Evolutionary conservation across 108 stramenopile species (phyloP), one percentile per base, ranked within the genome.

Genomic region (Fragilaria radians): DNA sequence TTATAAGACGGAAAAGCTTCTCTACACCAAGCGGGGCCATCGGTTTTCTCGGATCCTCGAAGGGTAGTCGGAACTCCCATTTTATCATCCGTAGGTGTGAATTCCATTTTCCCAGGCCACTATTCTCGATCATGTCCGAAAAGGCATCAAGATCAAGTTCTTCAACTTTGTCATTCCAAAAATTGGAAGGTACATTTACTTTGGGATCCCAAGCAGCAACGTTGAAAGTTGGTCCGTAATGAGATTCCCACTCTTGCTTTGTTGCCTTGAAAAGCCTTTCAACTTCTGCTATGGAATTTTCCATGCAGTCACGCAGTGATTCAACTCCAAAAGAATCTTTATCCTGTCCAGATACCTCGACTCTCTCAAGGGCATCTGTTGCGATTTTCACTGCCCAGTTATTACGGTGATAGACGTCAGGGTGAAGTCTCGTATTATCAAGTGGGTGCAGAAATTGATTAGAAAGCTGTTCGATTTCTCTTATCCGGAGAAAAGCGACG

Each of bases 41-140:
- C n/a, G 93, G 88, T 47, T 72, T 78, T 50, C 93, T 70, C 18
- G 89, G 88, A 65, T 89, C 92, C 34, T 65, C 74, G 60, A 76
- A 94, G 3, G 93, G 95, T 42, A 86, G 61, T 36, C 94, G 84
- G 63, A 95, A 89, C 62, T 95, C 93, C 86, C 91, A 88, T 60
- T 94, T 94, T 45, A 95, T 86, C 82, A 88, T 85, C 28, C 88
- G 81, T 50, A 97, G 61, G 51, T 92, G 90, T 4, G 83, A 76
- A 21, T 82, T 71, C 93, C 86, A 89, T 57, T 79, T 76, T 32
- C 87, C 84, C 18, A 72, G 66, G 17, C 85, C 82, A 23, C 70
- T 66, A 45, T 77, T 45, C 55, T 88, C 83, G 52, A 94, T 80
- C 69, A 86, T 90, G 23, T 78, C 73, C 7, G 85, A 82, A 66